Conservation (phyloP, 331 rosid genomes). For the Rhamnella rubrinervis region DNA sequence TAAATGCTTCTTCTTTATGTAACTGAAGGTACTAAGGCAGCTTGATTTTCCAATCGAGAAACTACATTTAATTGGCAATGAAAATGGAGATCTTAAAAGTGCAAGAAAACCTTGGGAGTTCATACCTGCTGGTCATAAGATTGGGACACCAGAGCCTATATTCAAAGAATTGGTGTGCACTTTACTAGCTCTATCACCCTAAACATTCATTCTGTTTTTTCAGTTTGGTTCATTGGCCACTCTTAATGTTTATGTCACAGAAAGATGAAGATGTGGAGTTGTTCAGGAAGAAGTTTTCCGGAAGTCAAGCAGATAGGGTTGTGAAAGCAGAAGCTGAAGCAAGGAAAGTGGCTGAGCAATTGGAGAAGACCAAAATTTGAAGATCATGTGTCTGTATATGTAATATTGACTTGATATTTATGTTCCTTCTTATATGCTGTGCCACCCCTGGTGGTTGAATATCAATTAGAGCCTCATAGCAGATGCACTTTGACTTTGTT, state of each 20-base stretch:
- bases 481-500: no score
- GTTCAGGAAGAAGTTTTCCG: constrained; percentile 16
- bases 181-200: not conserved
- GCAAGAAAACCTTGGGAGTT: constrained; percentile 23
- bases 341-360: constrained; percentile 17
- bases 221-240: not conserved
- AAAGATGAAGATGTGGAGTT: constrained; percentile 27
- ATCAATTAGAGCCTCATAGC: no score
- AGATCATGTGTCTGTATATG: no score
- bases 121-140: constrained; percentile 25
- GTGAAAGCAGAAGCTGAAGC: constrained; percentile 20
- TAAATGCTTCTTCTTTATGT: not conserved
- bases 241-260: not conserved
- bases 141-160: constrained; percentile 23
- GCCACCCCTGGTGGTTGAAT: not conserved
- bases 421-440: not conserved
- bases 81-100: constrained; percentile 11
- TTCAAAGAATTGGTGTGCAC: constrained; percentile 27
- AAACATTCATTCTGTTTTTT: not conserved
- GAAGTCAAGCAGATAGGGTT: constrained; percentile 33
- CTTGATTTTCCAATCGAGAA: constrained; percentile 9
- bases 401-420: not conserved
- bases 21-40: constrained; percentile 18
- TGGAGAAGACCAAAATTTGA: constrained; percentile 16
- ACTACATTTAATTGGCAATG: constrained; percentile 13